Conservation (phyloP, 805 yeast species). For the Candida corydali region DNA sequence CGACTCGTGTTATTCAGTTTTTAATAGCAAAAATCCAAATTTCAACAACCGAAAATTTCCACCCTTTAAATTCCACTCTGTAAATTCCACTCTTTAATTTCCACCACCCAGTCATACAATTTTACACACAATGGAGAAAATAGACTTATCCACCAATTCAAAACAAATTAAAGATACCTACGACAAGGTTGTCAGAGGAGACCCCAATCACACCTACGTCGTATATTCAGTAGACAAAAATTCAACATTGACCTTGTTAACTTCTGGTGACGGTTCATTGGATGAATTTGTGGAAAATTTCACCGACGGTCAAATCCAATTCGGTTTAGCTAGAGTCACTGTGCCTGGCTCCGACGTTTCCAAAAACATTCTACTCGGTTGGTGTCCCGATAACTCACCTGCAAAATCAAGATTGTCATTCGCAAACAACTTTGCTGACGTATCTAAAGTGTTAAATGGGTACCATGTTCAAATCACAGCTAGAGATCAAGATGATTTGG, state of each 20-base stretch:
- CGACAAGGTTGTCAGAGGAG: slow-evolving; percentile 76
- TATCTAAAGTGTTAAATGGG: slow-evolving; percentile 65
- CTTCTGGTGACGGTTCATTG: slow-evolving; percentile 61
- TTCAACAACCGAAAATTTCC: too few relatives aligned
- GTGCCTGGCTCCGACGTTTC: slow-evolving; percentile 90
- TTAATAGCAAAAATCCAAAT: too few relatives aligned
- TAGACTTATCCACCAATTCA: slow-evolving; percentile 65
- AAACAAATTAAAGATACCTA: slow-evolving; percentile 71
- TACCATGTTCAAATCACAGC: slow-evolving; percentile 97
- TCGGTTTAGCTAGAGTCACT: slow-evolving; percentile 81
- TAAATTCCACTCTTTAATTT: too few relatives aligned
- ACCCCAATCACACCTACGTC: slow-evolving; percentile 66
- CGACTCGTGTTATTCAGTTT: not conserved
- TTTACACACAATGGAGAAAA: slow-evolving; percentile 56
- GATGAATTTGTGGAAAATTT: slow-evolving; percentile 77
- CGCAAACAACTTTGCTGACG: slow-evolving; percentile 74
- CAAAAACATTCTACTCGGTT: slow-evolving; percentile 81
- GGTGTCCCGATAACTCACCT: slow-evolving; percentile 98
- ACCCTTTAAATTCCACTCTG: too few relatives aligned
- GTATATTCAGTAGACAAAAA: slow-evolving; percentile 71
- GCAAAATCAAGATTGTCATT: slow-evolving; percentile 68
- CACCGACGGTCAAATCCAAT: slow-evolving; percentile 84
- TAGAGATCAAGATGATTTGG: slow-evolving; percentile 87
- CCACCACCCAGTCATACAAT: too few relatives aligned
- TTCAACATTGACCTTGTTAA: slow-evolving; percentile 43